These are phyloP conservation scores for Eucalyptus microcorys DNA, from an alignment of 345 rosid species.

Conservation along the genomic window DNA sequence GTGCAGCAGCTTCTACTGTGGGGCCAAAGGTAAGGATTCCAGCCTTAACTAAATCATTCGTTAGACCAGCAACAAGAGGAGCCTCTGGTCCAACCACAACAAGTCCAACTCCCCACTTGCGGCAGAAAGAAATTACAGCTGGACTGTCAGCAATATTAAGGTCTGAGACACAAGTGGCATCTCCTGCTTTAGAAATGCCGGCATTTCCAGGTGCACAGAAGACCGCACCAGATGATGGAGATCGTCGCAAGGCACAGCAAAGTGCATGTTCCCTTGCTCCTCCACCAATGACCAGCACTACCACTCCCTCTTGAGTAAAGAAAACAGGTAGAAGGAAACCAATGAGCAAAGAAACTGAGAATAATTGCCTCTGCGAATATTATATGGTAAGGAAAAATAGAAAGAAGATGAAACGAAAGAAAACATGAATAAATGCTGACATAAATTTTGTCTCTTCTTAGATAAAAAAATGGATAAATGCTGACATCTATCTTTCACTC, in stretches of 20 bases:
- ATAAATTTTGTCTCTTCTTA: neutral
- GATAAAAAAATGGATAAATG: neutral
- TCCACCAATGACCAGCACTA: constrained; percentile 83
- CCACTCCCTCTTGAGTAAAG: constrained; percentile 41
- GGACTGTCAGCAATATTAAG: constrained; percentile 54
- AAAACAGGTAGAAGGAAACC: neutral
- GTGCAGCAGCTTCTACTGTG: constrained; percentile 90
- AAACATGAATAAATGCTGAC: neutral
- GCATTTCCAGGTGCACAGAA: constrained; percentile 93
- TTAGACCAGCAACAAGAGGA: constrained; percentile 85
- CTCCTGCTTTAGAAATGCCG: constrained; percentile 73
- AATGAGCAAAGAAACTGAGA: neutral
- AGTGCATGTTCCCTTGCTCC: constrained; percentile 97
- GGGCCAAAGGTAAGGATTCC: constrained; percentile 89
- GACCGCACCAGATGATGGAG: constrained; percentile 61
- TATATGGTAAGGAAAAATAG: neutral
- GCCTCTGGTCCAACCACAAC: constrained; percentile 96
- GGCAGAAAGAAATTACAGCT: constrained; percentile 70
- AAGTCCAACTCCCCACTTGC: constrained; percentile 46
- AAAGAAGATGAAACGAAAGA: neutral
- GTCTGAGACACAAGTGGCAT: constrained; percentile 77
- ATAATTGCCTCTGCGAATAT: neutral
- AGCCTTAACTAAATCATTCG: constrained; percentile 55
- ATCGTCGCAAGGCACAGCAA: constrained; percentile 68
- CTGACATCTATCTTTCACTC: neutral